Evolutionary conservation across 352 stramenopile genomes (phyloP).

Genomic region (Globisporangium rhizosaccharum): DNA sequence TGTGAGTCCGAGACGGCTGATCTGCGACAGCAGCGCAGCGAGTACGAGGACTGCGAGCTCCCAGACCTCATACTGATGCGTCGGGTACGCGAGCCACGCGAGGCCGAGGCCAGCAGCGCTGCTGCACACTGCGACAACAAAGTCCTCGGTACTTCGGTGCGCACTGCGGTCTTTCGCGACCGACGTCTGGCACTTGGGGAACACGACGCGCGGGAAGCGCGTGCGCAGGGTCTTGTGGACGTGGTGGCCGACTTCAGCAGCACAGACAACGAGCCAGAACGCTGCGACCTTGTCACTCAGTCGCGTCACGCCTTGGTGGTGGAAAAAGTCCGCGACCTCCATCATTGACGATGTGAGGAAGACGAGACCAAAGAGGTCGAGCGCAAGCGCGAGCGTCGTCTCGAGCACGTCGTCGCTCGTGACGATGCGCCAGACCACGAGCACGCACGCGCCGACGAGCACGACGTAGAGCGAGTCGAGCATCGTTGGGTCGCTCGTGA

Average conservation of each 20-base stretch:
- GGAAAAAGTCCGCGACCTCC: conserved; percentile 49
- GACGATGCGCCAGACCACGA: conserved; percentile 54
- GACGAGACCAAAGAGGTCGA: conserved; percentile 50
- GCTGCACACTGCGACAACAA: conserved; percentile 19
- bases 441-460: conserved; percentile 34
- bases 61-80: conserved; percentile 18
- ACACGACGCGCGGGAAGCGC: background rate
- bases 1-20: conserved; percentile 29
- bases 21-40: conserved; percentile 29
- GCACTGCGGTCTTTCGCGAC: background rate
- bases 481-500: conserved; percentile 33
- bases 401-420: conserved; percentile 51
- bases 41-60: conserved; percentile 30
- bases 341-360: conserved; percentile 62
- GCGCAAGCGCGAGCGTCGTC: conserved; percentile 40
- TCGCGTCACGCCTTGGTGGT: conserved; percentile 30
- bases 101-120: conserved; percentile 14
- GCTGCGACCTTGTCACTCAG: conserved; percentile 30
- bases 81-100: conserved; percentile 17
- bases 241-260: conserved; percentile 27
- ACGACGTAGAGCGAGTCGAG: conserved; percentile 59
- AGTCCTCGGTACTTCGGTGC: conserved; percentile 6
- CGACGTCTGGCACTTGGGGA: conserved; percentile 1
- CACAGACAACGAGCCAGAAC: conserved; percentile 45
- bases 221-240: conserved; percentile 13